These are phyloP conservation scores for Vigna mungo DNA, from an alignment of 306 rosid genomes.

Conservation along the genomic window DNA sequence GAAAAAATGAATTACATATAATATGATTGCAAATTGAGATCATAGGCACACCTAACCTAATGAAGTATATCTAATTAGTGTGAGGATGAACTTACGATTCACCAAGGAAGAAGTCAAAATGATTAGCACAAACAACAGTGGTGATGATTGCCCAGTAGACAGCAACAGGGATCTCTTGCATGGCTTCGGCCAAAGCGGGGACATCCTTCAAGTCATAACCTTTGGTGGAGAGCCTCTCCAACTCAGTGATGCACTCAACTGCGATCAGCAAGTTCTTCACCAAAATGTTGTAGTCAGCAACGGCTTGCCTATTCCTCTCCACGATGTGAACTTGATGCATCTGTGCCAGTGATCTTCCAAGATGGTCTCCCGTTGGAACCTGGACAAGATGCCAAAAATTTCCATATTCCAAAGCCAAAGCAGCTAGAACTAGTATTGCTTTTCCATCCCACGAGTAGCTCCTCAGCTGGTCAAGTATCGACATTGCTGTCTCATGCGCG, in stretches of 20 bases:
- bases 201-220: slow-evolving; percentile 48
- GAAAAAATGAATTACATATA: too few relatives aligned
- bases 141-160: slow-evolving; percentile 58
- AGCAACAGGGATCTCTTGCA: slow-evolving; percentile 52
- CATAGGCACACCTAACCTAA: too few relatives aligned
- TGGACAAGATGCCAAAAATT: slow-evolving; percentile 49
- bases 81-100: slow-evolving; percentile 39
- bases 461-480: slow-evolving; percentile 49
- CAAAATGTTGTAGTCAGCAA: slow-evolving; percentile 42
- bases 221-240: slow-evolving; percentile 55
- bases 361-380: slow-evolving; percentile 41
- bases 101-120: slow-evolving; percentile 43
- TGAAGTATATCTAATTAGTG: too few relatives aligned
- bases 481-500: slow-evolving; percentile 52
- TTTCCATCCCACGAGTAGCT: slow-evolving; percentile 72
- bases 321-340: slow-evolving; percentile 43
- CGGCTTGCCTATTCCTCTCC: slow-evolving; percentile 40
- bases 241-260: slow-evolving; percentile 61
- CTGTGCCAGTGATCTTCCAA: slow-evolving; percentile 51
- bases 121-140: slow-evolving; percentile 46
- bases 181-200: slow-evolving; percentile 46
- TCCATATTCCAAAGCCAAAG: slow-evolving; percentile 52
- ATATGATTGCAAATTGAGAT: too few relatives aligned
- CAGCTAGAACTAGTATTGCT: slow-evolving; percentile 55
- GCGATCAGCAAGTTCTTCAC: slow-evolving; percentile 47